Conservation (phyloP, 2,329 filamentous ascomycete genomes). For the Ustilaginoidea virens region DNA sequence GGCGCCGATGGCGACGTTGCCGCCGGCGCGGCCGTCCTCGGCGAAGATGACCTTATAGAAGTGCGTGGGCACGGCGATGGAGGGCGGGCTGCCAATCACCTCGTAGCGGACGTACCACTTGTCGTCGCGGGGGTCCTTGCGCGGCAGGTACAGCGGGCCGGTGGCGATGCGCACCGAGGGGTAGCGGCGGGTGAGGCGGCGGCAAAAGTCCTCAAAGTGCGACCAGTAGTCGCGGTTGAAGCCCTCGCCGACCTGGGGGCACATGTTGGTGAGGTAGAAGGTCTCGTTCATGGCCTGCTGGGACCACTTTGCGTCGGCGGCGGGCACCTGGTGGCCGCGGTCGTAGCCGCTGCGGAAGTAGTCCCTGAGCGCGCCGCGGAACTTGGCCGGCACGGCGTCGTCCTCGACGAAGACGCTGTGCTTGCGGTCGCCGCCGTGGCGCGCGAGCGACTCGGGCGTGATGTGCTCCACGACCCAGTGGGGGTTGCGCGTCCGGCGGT, state of each 20-base stretch:
- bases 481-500: slow-evolving; percentile 81
- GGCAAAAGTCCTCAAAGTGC: slow-evolving; percentile 95
- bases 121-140: slow-evolving; percentile 63
- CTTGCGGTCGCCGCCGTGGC: slow-evolving; percentile 66
- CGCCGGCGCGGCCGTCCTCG: slow-evolving; percentile 56
- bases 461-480: slow-evolving; percentile 96
- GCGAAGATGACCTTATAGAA: slow-evolving; percentile 99
- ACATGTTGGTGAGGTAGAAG: slow-evolving; percentile 92
- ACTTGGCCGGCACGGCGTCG: slow-evolving; percentile 60
- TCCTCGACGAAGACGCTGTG: slow-evolving; percentile 78
- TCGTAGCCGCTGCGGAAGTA: slow-evolving; percentile 94
- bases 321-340: slow-evolving; percentile 90
- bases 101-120: slow-evolving; percentile 97
- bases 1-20: slow-evolving; percentile 76
- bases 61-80: slow-evolving; percentile 90
- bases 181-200: slow-evolving; percentile 64
- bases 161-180: slow-evolving; percentile 85
- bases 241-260: slow-evolving; percentile 91
- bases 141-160: slow-evolving; percentile 83
- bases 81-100: slow-evolving; percentile 85
- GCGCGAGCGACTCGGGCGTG: slow-evolving; percentile 66
- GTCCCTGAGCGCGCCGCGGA: slow-evolving; percentile 80
- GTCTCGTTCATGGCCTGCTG: slow-evolving; percentile 92
- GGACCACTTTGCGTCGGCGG: slow-evolving; percentile 90
- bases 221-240: slow-evolving; percentile 99